These are phyloP conservation scores for Cicer pinnatifidum DNA, from an alignment of 306 rosid genomes.

Conservation along the genomic window DNA sequence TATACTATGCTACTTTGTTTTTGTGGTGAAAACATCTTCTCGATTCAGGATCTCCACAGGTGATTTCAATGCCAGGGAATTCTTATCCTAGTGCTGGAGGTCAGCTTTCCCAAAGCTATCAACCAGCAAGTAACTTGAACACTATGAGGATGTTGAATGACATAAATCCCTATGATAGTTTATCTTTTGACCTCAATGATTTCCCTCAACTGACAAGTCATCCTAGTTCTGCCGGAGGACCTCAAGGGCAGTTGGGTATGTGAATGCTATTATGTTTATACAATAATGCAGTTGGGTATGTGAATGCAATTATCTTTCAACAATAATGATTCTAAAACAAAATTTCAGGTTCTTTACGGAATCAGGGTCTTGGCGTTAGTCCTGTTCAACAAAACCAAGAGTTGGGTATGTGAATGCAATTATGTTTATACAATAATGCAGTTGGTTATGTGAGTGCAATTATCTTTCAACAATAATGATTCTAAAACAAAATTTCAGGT, in stretches of 20 bases:
- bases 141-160: conserved; percentile 95
- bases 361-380: too few relatives aligned
- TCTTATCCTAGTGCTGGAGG: conserved; percentile 89
- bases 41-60: conserved; percentile 88
- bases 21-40: conserved; percentile 49
- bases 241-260: conserved; percentile 95
- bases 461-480: too few relatives aligned
- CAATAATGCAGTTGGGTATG: too few relatives aligned
- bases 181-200: conserved; percentile 93
- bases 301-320: too few relatives aligned
- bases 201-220: conserved; percentile 92
- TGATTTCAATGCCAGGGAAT: conserved; percentile 83
- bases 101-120: conserved; percentile 84
- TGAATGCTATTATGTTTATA: neutral
- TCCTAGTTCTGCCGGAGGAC: conserved; percentile 96
- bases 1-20: conserved; percentile 8
- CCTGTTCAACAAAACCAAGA: too few relatives aligned
- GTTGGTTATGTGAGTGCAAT: too few relatives aligned
- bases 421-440: too few relatives aligned
- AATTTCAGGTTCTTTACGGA: too few relatives aligned
- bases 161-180: conserved; percentile 71
- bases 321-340: too few relatives aligned
- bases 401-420: too few relatives aligned
- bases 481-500: too few relatives aligned
- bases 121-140: conserved; percentile 74